Evolutionary conservation across 1,284 basidiomycete genomes (phyloP), one percentile per base, ranked within the genome.

Genomic region (Xanthoconium separans): DNA sequence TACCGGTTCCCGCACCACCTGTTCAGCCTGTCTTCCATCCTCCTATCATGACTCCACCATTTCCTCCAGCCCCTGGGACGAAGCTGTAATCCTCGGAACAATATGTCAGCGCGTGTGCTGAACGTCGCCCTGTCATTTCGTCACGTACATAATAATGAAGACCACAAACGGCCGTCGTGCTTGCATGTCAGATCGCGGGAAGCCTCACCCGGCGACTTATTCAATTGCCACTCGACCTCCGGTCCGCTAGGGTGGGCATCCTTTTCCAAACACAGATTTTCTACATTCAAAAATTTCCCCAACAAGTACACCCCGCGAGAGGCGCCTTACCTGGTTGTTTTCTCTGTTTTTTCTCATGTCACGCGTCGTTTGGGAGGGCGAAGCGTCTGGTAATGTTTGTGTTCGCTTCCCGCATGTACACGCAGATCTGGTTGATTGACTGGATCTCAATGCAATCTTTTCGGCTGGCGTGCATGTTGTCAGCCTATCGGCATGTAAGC

Each of bases 41-140:
- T n/a, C 69, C 69, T 4, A 69, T 69, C 53, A 69, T 68, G 66
- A 66, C 64, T 7, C 70, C 66, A 1, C 58, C 68, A 1, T 71
- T 72, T 45, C 57, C 64, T 24, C 67, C 62, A 36, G 53, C 62
- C 6, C 64, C 68, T 53, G 67, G 70, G 36, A 69, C 67, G 22
- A 69, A 72, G 54, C 65, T 69, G 30, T 69, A 47, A 58, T 16
- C 24, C 11, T 27, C 18, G 44, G 50, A 44, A 33, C 12, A 49
- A 44, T 16, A 20, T 41, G 29, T 48, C 39, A 51, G 37, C 20
- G 37, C 30, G 52, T 50, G 30, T 42, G 33, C 46, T 15, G 44
- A 45, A 30, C 3, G 15, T 45, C 30, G 13, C 42, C 27, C 30
- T 51, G 18, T 31, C 44, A 41, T 65, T 29, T 36, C 37, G 30